These are phyloP conservation scores for Fonsecaea monophora DNA, from an alignment of 2,329 filamentous ascomycete species.

Conservation along the genomic window DNA sequence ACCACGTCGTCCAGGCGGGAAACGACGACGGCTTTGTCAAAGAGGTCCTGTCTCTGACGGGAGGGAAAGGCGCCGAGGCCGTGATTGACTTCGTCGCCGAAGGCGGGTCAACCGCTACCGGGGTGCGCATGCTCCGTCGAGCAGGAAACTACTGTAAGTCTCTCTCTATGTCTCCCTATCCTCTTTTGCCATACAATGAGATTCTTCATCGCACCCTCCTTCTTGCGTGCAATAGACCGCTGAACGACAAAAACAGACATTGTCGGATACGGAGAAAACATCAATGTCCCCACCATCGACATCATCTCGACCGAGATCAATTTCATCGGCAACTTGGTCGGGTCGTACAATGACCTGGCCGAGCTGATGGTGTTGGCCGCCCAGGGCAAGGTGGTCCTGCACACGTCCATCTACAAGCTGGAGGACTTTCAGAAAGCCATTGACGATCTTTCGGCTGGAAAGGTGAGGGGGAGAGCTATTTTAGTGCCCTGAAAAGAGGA, in stretches of 20 bases:
- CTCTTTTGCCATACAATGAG: background rate
- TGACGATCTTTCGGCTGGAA: slow-evolving; percentile 29
- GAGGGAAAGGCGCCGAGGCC: slow-evolving; percentile 29
- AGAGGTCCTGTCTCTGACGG: slow-evolving; percentile 26
- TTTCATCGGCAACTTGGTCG: slow-evolving; percentile 34
- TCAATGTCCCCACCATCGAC: slow-evolving; percentile 31
- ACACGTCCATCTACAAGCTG: slow-evolving; percentile 31
- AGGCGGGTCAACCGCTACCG: slow-evolving; percentile 30
- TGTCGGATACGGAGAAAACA: slow-evolving; percentile 32
- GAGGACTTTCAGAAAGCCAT: slow-evolving; percentile 33
- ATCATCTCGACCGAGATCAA: slow-evolving; percentile 35
- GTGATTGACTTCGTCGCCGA: slow-evolving; percentile 35
- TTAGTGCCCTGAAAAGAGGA: slow-evolving; percentile 22
- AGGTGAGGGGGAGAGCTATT: slow-evolving; percentile 29
- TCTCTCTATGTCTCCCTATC: background rate
- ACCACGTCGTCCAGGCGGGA: slow-evolving; percentile 22
- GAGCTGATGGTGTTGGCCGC: slow-evolving; percentile 33
- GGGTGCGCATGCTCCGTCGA: slow-evolving; percentile 28
- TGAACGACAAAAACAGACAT: slow-evolving; percentile 4
- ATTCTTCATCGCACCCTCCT: background rate
- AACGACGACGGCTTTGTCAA: slow-evolving; percentile 24
- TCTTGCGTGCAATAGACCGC: background rate
- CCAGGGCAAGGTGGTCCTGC: slow-evolving; percentile 30
- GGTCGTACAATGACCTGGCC: slow-evolving; percentile 31
- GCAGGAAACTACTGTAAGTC: slow-evolving; percentile 26